Base-by-base conservation (phyloP, 2,329 filamentous ascomycete genomes). In the Pestalotiopsis sp. region DNA sequence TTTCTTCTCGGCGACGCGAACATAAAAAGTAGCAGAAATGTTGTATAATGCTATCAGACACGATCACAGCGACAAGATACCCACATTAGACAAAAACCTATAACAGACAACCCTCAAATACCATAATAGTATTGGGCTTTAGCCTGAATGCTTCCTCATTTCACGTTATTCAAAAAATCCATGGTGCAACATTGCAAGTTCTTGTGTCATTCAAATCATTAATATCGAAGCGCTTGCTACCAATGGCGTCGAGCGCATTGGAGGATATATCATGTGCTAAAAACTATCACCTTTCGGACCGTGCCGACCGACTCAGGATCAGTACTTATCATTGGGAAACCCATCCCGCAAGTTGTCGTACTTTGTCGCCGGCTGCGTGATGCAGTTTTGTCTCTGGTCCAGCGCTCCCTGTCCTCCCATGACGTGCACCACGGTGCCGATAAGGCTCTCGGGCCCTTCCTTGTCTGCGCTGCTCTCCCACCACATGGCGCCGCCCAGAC, bases 401-500 rank as follows among this genome's bases (percentile, higher is more conserved):
- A 93, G 79, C 1, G 74, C 79, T 3, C 73, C 72, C 0, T 80
- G 77, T 0, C 90, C 89, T 20, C 90, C 91, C 12, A 93, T 79
- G 0, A 80, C 82, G 39, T 87, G 82, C 1, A 92, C 88, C 17
- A 91, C 89, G 14, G 86, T 90, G 6, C 80, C 82, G 67, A 95
- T 94, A 76, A 98, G 78, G 74, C 93, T 95, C 66, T 86, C 80
- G 0, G 85, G 82, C 0, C 89, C 90, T 2, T 80, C 77, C 76
- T 90, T 91, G 78, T 98, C 95, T 1, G 88, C 91, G 75, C 92
- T 95, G 74, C 90, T 93, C 82, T 98, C 95, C 94, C 94, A 97
- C 94, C 94, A 98, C 95, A 98, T 98, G n/a, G 88, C 93, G 20
- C 95, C 95, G 1, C 94, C 95, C 0, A 98, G 86, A 0, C 88